phyloP scores from a whole-genome alignment of 2,329 filamentous ascomycete genomes.

The Alternaria sp. region DNA sequence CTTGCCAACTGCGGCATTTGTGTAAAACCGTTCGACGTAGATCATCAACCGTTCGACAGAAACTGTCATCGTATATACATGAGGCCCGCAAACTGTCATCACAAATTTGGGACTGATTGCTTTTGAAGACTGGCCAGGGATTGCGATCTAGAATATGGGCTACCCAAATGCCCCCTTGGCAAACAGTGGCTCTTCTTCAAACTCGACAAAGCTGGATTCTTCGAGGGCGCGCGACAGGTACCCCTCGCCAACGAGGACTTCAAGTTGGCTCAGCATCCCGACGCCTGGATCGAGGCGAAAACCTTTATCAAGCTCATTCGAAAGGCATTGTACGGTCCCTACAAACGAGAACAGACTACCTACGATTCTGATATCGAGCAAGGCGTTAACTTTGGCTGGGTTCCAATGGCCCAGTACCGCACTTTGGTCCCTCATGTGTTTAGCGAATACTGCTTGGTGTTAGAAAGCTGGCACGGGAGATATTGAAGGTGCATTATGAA shows the following conservation, averaged over 20 bases:
- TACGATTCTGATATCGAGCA: constrained; percentile 2
- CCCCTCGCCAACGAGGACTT: too few relatives aligned
- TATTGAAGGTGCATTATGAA: neutral
- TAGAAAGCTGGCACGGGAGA: neutral
- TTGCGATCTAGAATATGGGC: neutral
- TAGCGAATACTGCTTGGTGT: neutral
- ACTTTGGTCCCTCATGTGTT: neutral
- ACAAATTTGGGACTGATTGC: neutral
- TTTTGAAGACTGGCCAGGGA: neutral
- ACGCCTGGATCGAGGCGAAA: neutral
- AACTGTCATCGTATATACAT: neutral
- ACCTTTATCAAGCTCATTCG: neutral
- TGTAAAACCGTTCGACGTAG: neutral
- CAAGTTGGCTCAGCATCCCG: neutral
- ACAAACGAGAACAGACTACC: neutral
- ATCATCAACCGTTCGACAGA: neutral
- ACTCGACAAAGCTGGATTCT: neutral
- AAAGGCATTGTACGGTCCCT: neutral
- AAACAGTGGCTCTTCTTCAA: neutral
- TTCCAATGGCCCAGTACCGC: too few relatives aligned
- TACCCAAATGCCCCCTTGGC: neutral
- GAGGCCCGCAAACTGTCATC: neutral
- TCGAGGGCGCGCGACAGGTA: neutral
- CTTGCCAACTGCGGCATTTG: neutral
- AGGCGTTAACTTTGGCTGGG: neutral